phyloP scores from a whole-genome alignment of 2,329 filamentous ascomycete species.

The Exophiala aquamarina region DNA sequence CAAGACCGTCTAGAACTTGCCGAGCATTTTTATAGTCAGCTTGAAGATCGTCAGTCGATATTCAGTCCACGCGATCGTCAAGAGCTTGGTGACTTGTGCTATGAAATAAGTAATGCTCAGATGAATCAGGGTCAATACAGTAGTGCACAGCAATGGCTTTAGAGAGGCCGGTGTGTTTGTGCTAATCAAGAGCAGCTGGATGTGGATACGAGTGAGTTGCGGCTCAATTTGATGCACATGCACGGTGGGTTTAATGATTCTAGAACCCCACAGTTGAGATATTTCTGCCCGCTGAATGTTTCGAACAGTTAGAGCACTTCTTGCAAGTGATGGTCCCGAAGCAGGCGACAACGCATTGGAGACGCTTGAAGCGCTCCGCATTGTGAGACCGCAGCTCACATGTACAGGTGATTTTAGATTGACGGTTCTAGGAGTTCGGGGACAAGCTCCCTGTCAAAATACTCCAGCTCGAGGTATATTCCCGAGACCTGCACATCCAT shows the following conservation, averaged over 20 bases:
- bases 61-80: slow-evolving; percentile 57
- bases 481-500: slow-evolving; percentile 36
- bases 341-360: slow-evolving; percentile 1
- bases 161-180: slow-evolving; percentile 63
- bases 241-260: no score
- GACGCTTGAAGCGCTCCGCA: slow-evolving; percentile 6
- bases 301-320: slow-evolving; percentile 32
- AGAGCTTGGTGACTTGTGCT: slow-evolving; percentile 65
- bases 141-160: slow-evolving; percentile 70
- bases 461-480: slow-evolving; percentile 66
- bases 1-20: slow-evolving; percentile 72
- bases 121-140: slow-evolving; percentile 53
- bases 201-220: slow-evolving; percentile 62
- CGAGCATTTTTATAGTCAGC: slow-evolving; percentile 72
- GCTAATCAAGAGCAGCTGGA: slow-evolving; percentile 56
- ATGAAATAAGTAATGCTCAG: slow-evolving; percentile 68
- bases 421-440: background rate
- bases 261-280: no score
- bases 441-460: slow-evolving; percentile 66
- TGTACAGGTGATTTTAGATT: background rate
- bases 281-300: no score
- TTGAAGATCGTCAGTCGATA: slow-evolving; percentile 38
- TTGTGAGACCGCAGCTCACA: slow-evolving; percentile 3
- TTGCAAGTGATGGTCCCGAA: slow-evolving; percentile 4
- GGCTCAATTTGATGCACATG: slow-evolving; percentile 65